phyloP scores from a whole-genome alignment of 2,329 filamentous ascomycete species.

The Juglanconis sp. region DNA sequence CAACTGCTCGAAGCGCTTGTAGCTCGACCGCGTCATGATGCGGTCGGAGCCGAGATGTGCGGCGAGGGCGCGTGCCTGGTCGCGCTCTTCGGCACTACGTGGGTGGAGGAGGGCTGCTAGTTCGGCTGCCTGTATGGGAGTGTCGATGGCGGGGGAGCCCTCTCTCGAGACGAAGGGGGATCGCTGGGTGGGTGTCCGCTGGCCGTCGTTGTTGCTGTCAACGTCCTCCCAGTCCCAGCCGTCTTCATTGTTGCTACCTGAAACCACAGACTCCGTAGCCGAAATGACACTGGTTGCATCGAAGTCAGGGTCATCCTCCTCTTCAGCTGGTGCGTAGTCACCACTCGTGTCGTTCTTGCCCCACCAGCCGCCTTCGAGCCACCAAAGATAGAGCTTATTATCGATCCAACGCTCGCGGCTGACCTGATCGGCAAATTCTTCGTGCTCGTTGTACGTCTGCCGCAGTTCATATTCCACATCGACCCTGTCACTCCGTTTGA shows the following conservation, averaged over 20 bases:
- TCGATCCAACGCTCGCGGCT: conserved; percentile 66
- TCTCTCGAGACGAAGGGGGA: conserved; percentile 48
- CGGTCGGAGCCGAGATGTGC: conserved; percentile 70
- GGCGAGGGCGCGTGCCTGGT: conserved; percentile 77
- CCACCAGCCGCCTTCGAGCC: conserved; percentile 80
- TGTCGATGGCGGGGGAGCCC: conserved; percentile 57
- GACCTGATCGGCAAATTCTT: conserved; percentile 32
- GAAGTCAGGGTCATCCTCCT: conserved; percentile 35
- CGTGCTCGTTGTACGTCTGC: conserved; percentile 37
- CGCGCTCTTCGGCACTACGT: conserved; percentile 69
- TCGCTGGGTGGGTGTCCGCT: conserved; percentile 71
- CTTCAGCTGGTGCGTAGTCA: conserved; percentile 65
- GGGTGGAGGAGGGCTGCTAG: conserved; percentile 82
- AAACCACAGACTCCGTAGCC: conserved; percentile 35
- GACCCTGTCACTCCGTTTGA: conserved; percentile 61
- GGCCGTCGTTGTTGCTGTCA: conserved; percentile 45
- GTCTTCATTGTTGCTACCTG: conserved; percentile 21
- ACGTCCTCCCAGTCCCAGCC: conserved; percentile 38
- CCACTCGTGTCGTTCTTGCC: conserved; percentile 77
- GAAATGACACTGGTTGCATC: conserved; percentile 81
- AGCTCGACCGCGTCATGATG: conserved; percentile 80
- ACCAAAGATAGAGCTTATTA: conserved; percentile 76
- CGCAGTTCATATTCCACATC: conserved; percentile 82
- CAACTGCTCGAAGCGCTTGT: conserved; percentile 62
- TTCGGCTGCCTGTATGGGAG: conserved; percentile 61